Conservation (phyloP, 768 basidiomycete species). For the Kondoa malvinella region DNA sequence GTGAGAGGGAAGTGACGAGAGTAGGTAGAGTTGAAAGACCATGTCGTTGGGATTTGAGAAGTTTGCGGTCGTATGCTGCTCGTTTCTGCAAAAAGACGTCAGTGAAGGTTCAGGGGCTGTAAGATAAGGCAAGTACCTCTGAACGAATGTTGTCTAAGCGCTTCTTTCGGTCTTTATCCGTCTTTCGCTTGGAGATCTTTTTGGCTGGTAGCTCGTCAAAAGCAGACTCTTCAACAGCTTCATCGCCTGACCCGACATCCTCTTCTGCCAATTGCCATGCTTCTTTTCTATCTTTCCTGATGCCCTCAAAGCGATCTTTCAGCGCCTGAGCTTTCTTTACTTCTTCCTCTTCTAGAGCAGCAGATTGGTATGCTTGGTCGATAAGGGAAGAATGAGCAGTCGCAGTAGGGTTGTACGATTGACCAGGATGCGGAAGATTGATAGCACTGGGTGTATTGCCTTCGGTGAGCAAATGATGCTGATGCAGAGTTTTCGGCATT, state of each 20-base stretch:
- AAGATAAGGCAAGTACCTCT: background rate
- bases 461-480: slow-evolving; percentile 15
- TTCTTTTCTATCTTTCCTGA: slow-evolving; percentile 5
- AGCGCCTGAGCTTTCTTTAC: slow-evolving; percentile 14
- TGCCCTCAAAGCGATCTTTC: slow-evolving; percentile 18
- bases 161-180: slow-evolving; percentile 16
- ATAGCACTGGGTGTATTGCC: slow-evolving; percentile 12
- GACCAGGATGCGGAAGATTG: slow-evolving; percentile 22
- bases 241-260: slow-evolving; percentile 22
- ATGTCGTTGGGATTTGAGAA: background rate
- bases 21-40: background rate
- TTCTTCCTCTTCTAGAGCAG: slow-evolving; percentile 8
- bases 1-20: background rate
- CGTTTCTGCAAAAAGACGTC: background rate
- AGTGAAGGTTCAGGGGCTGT: background rate
- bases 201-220: slow-evolving; percentile 14
- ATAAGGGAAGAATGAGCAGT: slow-evolving; percentile 22
- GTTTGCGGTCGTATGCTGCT: background rate
- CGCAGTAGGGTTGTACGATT: slow-evolving; percentile 23
- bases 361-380: slow-evolving; percentile 10
- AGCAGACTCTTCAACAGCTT: background rate
- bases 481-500: slow-evolving; percentile 8
- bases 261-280: slow-evolving; percentile 21
- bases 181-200: slow-evolving; percentile 19
- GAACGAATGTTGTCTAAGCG: background rate